Conservation (phyloP, 129 eudicot species). For the Tanacetum coccineum region DNA sequence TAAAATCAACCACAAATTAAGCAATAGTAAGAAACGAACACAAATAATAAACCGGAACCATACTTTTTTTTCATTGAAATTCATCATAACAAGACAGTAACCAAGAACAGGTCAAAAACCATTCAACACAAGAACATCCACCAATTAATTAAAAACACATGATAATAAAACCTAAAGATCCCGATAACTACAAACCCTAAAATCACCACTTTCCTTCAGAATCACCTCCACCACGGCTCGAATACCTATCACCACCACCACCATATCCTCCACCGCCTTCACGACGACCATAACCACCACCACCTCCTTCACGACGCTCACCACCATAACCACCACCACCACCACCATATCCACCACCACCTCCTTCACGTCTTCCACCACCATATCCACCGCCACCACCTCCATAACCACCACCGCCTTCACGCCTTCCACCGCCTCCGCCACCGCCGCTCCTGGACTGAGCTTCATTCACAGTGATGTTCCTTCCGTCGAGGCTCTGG, state of each 20-base stretch:
- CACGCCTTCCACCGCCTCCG: constrained; percentile 38
- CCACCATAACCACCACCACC: constrained; percentile 25
- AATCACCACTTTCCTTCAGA: constrained; percentile 68
- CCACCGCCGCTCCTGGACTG: constrained; percentile 58
- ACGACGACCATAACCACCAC: constrained; percentile 25
- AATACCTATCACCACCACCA: too few species aligned
- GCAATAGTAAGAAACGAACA: too few species aligned
- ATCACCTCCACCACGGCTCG: too few species aligned
- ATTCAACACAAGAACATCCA: too few species aligned
- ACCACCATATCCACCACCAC: too few species aligned
- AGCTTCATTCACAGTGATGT: too few species aligned
- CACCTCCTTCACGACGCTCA: constrained; percentile 31
- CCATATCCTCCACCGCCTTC: constrained; percentile 22
- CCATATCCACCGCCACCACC: constrained; percentile 28
- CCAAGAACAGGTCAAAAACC: too few species aligned
- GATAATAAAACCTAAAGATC: constrained; percentile 19
- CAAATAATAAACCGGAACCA: too few species aligned
- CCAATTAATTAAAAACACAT: not conserved
- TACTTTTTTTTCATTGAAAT: too few species aligned
- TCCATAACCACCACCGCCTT: constrained; percentile 26
- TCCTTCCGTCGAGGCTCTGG: too few species aligned
- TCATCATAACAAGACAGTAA: too few species aligned
- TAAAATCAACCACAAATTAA: not conserved
- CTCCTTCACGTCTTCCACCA: too few species aligned
- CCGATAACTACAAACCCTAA: constrained; percentile 27